Base-by-base conservation (phyloP, 208 protist species). In the Acanthamoeba sp. region DNA sequence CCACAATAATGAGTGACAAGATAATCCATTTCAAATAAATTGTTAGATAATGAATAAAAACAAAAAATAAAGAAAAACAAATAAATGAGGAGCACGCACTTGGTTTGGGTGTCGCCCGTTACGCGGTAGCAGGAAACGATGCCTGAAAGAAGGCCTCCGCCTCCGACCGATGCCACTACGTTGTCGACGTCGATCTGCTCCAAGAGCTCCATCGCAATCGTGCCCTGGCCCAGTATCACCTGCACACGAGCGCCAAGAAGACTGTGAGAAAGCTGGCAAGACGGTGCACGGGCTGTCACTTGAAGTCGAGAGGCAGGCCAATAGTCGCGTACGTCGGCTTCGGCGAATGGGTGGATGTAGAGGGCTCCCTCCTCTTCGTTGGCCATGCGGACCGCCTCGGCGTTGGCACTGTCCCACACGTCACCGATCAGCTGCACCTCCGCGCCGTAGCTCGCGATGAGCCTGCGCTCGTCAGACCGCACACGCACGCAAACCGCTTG, bases 151-250 rank as follows among this genome's bases (percentile, higher is more conserved):
- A 88, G 78, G 34, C 78, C 78, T 18, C 78, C 78, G 34, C 78
- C 78, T 9, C 78, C 78, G 10, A 88, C 78, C 18, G 45, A 62
- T 1, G 78, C 78, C 4, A 88, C 40, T 10, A 88, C 45, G 78
- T 52, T 38, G 40, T 88, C 78, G 5, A 38, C 29, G 27, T 62
- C 29, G 5, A 88, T 24, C 36, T 88, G 36, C 34, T 88, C 78
- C 42, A 88, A 10, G 29, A 88, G 40, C 22, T 88, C 78, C 50
- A 88, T 14, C 4, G 78, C 78, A 36, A 88, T 88, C 12, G 78
- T 88, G 78, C 78, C 78, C 78, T 88, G 78, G 78, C 78, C 78
- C 6, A 88, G 40, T 12, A 88, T 38, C 24, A 88, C 78, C 78
- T 88, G 18, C 71, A 36, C 14, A 50, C 45, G 18, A 50, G 12